Base-by-base conservation (phyloP, 306 rosid species). In the Alnus rubra region DNA sequence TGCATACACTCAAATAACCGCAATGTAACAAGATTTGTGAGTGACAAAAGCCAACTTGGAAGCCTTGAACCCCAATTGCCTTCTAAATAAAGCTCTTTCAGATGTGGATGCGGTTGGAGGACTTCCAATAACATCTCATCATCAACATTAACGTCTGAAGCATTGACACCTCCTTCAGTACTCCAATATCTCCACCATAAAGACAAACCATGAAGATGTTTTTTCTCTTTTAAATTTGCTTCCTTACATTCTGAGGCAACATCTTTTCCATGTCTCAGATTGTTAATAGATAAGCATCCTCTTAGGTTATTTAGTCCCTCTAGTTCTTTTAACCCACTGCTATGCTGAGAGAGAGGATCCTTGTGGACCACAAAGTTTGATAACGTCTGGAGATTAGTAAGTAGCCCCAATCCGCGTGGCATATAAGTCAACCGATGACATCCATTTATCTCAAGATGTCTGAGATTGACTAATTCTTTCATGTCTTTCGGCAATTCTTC, bases 111-210 rank as follows among this genome's bases (percentile, higher is more conserved):
- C 5, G 86, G 86, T 35, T 37, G 0, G 2, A 82, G 60, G 55
- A 0, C 2, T 1, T 65, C 7, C 28, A 82, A 13, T 11, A 9
- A 45, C 11, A 0, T 2, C 12, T 19, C 16, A 3, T 3, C 74
- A 18, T 0, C 0, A 1, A 18, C 48, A 2, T 3, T 39, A 39
- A 3, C 44, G 44, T 39, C 5, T 7, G 11, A 9, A 8, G 23
- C 0, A 44, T 15, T n/a, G 0, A 53, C 2, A 0, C 35, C 37
- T 5, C 16, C 72, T 0, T 76, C 33, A 0, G 9, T 39, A 47
- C 45, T 39, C 82, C n/a, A n/a, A n/a, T n/a, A n/a, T n/a, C n/a
- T n/a, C n/a, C 76, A 77, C 58, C 73, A 28, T 3, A 82, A 45
- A 8, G 49, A 37, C 45, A 82, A 3, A 7, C 50, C 4, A 2